Evolutionary conservation across 2,329 filamentous ascomycete species (phyloP).

Genomic region (Monilinia vaccinii-corymbosi): DNA sequence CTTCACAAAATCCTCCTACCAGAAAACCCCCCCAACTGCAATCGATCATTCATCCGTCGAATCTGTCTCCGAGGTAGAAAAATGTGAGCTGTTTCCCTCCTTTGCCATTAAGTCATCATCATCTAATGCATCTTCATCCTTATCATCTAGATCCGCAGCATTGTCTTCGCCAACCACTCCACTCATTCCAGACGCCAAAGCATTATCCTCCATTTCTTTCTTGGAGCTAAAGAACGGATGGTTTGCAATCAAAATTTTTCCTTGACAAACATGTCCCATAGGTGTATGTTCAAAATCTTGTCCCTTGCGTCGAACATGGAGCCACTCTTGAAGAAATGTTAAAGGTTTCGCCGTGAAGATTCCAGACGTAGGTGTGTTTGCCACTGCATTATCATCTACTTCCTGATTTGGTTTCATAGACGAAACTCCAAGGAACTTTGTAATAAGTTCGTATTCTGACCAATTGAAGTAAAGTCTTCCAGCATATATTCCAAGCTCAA

Average conservation of each 20-base stretch:
- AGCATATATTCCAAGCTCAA: background rate
- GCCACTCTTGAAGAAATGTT: constrained; percentile 47
- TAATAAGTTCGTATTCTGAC: background rate
- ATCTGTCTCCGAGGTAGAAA: no score
- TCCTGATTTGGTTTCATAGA: no score
- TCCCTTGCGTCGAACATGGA: constrained; percentile 42
- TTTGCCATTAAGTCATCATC: background rate
- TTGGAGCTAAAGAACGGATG: constrained; percentile 42
- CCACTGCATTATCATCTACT: background rate
- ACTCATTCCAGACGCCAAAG: no score
- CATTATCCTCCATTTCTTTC: background rate
- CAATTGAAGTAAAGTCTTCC: background rate
- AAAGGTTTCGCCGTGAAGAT: constrained; percentile 32
- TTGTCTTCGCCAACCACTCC: background rate
- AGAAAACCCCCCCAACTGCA: background rate
- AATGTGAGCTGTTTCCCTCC: background rate
- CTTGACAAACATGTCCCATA: constrained; percentile 38
- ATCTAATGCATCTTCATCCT: background rate
- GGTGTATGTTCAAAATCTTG: constrained; percentile 51
- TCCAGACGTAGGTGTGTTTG: background rate
- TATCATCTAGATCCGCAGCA: no score
- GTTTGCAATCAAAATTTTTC: constrained; percentile 33
- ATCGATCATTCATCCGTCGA: no score
- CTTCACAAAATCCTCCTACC: background rate
- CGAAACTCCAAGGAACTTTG: no score